These are phyloP conservation scores for Cytospora schulzeri DNA, from an alignment of 2,329 filamentous ascomycete genomes.

Conservation along the genomic window DNA sequence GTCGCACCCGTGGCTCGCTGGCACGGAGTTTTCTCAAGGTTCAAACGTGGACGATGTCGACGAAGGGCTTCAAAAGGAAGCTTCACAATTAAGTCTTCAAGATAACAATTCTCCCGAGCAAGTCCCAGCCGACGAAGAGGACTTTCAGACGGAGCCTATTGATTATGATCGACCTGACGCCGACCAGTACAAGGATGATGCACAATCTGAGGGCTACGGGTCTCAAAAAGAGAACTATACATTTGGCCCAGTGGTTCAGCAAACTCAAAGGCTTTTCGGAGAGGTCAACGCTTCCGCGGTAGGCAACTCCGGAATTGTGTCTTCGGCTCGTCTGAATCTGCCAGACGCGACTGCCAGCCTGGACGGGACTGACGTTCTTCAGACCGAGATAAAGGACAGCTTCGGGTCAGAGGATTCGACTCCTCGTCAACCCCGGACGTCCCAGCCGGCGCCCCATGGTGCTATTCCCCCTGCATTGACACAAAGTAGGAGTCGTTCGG, in stretches of 20 bases:
- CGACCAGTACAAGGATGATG: conserved; percentile 39
- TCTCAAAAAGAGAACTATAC: conserved; percentile 81
- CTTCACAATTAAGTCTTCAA: conserved; percentile 66
- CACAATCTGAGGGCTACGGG: conserved; percentile 56
- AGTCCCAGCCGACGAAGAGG: conserved; percentile 33
- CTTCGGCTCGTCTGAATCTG: conserved; percentile 52
- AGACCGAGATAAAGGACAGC: conserved; percentile 48
- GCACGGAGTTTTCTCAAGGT: conserved; percentile 39
- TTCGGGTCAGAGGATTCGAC: conserved; percentile 49
- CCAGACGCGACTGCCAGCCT: conserved; percentile 40
- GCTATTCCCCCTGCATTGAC: conserved; percentile 33
- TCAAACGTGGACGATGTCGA: conserved; percentile 65
- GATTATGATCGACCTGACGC: conserved; percentile 30
- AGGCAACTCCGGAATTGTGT: conserved; percentile 55
- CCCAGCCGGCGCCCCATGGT: conserved; percentile 30
- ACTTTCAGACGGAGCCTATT: conserved; percentile 35
- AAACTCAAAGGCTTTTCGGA: conserved; percentile 52
- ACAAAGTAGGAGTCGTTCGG: conserved; percentile 27
- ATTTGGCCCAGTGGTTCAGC: conserved; percentile 53
- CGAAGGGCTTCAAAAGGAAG: conserved; percentile 58
- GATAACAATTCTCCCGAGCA: conserved; percentile 40
- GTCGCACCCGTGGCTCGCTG: conserved; percentile 71
- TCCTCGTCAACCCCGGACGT: conserved; percentile 13
- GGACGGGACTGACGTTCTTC: conserved; percentile 41
- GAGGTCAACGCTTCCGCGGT: conserved; percentile 57